A percentile compares a stretch with the other conserved stretches of the same genome.
Conservation (phyloP, 2,329 filamentous ascomycete species). For the Fusarium napiforme region DNA sequence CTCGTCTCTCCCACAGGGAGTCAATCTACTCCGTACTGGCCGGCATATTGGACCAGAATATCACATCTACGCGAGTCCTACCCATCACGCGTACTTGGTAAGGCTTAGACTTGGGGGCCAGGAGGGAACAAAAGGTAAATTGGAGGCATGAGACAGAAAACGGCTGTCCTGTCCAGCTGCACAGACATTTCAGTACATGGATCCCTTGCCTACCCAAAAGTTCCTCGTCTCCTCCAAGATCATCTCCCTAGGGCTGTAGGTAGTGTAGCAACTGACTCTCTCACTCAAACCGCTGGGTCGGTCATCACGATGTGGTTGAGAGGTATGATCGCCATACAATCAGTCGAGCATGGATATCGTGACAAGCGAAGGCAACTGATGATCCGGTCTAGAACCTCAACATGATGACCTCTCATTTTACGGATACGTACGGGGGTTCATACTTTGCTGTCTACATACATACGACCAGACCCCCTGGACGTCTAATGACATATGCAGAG, state of each 20-base stretch:
- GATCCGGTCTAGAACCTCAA: slow-evolving; percentile 34
- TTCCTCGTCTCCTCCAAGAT: slow-evolving; percentile 18
- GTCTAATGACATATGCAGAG: background rate
- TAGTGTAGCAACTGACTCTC: slow-evolving; percentile 9
- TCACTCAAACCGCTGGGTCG: background rate
- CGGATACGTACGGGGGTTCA: background rate
- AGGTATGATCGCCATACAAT: slow-evolving; percentile 20
- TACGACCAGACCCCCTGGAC: background rate
- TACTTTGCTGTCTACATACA: background rate
- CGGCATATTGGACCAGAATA: slow-evolving; percentile 3
- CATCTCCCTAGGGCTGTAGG: slow-evolving; percentile 29
- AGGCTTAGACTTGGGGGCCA: slow-evolving; percentile 7
- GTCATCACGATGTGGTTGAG: slow-evolving; percentile 11
- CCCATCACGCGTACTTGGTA: background rate
- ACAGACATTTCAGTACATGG: slow-evolving; percentile 24
- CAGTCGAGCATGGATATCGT: slow-evolving; percentile 12
- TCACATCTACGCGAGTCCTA: background rate
- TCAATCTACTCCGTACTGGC: background rate
- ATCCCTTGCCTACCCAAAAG: slow-evolving; percentile 28
- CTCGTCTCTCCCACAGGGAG: background rate
- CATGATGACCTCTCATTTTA: slow-evolving; percentile 20
- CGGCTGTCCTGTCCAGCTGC: slow-evolving; percentile 10
- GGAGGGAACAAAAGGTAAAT: background rate
- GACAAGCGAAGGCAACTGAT: slow-evolving; percentile 8
- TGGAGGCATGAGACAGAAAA: slow-evolving; percentile 20